Evolutionary conservation across 768 basidiomycete species (phyloP).

Genomic region (Boletus barrowsii): DNA sequence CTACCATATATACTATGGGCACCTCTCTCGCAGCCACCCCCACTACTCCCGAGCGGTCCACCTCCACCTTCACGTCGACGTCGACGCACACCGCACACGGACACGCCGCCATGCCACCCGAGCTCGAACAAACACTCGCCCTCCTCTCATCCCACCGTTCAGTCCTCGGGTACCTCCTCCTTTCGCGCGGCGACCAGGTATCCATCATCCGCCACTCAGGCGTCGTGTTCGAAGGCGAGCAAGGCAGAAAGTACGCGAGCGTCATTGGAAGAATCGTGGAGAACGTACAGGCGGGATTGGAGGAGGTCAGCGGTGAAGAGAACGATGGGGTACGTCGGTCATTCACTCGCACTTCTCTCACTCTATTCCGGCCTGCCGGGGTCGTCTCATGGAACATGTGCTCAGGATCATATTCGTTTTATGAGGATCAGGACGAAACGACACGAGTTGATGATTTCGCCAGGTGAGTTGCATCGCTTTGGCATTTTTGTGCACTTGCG

Average conservation of each 20-base stretch:
- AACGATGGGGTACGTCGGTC: conserved; percentile 48
- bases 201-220: conserved; percentile 84
- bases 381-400: not conserved
- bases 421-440: conserved; percentile 88
- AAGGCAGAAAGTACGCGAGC: conserved; percentile 70
- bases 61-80: too few species aligned
- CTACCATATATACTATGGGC: conserved; percentile 13
- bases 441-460: conserved; percentile 94
- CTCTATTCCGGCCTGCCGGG: too few species aligned
- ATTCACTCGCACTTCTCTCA: not conserved
- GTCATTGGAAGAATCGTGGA: conserved; percentile 75
- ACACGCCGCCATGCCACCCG: conserved; percentile 52
- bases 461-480: conserved; percentile 52
- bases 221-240: conserved; percentile 83
- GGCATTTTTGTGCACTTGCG: not conserved
- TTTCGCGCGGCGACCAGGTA: conserved; percentile 68
- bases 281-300: conserved; percentile 72
- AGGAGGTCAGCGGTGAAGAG: conserved; percentile 67
- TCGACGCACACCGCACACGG: conserved; percentile 11
- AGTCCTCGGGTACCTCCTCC: conserved; percentile 50
- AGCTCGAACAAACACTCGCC: conserved; percentile 77
- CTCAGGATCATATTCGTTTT: conserved; percentile 81
- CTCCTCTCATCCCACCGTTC: conserved; percentile 78
- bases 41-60: not conserved
- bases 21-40: conserved; percentile 10